Evolutionary conservation across 2,329 filamentous ascomycete genomes (phyloP), one percentile per base, ranked within the genome.

Genomic region (Xylogone sp.): DNA sequence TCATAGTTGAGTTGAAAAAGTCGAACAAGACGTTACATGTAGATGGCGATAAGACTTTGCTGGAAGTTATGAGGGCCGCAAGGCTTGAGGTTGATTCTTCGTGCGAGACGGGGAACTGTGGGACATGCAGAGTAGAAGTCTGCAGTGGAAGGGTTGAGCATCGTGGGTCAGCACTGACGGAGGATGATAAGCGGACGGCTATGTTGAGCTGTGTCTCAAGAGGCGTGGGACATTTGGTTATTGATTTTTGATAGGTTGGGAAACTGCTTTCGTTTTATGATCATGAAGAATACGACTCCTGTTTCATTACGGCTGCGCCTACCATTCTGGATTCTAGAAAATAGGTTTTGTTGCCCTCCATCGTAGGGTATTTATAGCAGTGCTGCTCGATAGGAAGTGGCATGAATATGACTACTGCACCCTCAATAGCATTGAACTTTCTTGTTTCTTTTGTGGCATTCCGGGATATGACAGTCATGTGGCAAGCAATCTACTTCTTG

Each of bases 1-100:
- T 86, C 55, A 77, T 80, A 42, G 82, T 71, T 0, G 73, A 79
- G 45, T 71, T 86, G 0, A 63, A 65, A 6, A 75, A 52, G 34
- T 59, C 62, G 39, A 53, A 63, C 45, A 73, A 67, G 56, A 64
- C 68, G 1, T 53, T 86, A 6, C 64, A 71, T 16, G 77, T 77
- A 0, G 68, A 64, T 1, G 65, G 68, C 1, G 65, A 71, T 2
- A 65, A 72, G 44, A 69, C 69, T 9, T 59, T 76, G 22, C 61
- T 77, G 2, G 65, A 72, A 50, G 64, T 69, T 4, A 55, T 78
- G 51, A 65, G 65, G 27, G 66, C 65, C 3, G 66, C 65, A 2
- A 75, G 75, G 0, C 57, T 59, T 20, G 70, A 70, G 19, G 62
- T 75, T 6, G 68, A 70, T 56, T 69, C 63, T 43, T 71, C 68